Conservation (phyloP, 257 asterid genomes). For the Echites panduratus region DNA sequence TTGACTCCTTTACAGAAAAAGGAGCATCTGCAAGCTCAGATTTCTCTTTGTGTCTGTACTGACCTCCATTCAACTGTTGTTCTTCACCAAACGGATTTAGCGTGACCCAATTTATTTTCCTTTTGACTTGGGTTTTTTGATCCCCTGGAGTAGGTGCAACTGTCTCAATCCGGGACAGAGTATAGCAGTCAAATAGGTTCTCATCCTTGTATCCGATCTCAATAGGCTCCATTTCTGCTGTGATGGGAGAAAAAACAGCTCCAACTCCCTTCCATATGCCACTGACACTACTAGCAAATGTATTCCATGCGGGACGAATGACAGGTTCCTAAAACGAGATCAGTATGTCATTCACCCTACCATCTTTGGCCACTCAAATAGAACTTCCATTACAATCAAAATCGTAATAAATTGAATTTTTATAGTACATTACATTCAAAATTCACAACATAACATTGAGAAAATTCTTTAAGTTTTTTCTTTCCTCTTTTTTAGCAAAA, state of each 20-base stretch:
- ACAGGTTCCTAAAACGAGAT: slow-evolving; percentile 76
- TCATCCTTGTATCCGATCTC: slow-evolving; percentile 69
- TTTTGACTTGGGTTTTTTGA: slow-evolving; percentile 51
- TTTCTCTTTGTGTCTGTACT: slow-evolving; percentile 21
- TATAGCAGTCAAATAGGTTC: slow-evolving; percentile 84
- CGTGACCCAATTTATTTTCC: slow-evolving; percentile 82
- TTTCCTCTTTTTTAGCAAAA: neutral
- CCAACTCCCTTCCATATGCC: slow-evolving; percentile 99
- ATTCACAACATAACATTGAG: neutral
- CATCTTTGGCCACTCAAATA: neutral
- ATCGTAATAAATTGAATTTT: neutral
- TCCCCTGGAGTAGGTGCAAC: slow-evolving; percentile 42
- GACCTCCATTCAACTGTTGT: slow-evolving; percentile 31
- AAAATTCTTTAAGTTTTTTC: neutral
- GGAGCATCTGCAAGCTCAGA: slow-evolving; percentile 22
- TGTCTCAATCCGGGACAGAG: slow-evolving; percentile 53
- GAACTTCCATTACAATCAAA: neutral
- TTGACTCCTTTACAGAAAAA: slow-evolving; percentile 21
- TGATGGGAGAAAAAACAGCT: slow-evolving; percentile 88
- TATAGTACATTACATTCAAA: neutral
- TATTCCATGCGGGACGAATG: slow-evolving; percentile 82
- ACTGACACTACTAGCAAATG: slow-evolving; percentile 87
- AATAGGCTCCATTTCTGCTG: slow-evolving; percentile 97
- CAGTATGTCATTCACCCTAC: neutral
- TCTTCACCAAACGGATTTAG: slow-evolving; percentile 82